A percentile compares a stretch with the other conserved stretches of the same genome.
phyloP scores from a whole-genome alignment of 164 flowering plant species.

The Umbellularia californica region DNA sequence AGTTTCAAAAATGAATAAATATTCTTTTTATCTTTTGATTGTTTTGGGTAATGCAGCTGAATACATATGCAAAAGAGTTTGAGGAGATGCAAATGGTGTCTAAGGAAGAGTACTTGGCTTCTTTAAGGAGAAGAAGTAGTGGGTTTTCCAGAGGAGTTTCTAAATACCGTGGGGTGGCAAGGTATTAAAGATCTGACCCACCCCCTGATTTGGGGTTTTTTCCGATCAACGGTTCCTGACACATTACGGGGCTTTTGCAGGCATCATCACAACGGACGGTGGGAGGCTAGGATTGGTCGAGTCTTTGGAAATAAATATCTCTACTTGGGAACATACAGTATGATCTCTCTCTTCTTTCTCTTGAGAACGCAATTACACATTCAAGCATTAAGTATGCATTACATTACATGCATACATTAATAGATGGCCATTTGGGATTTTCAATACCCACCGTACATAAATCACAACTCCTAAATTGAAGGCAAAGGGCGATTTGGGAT shows the following conservation, averaged over 20 bases:
- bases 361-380: background rate
- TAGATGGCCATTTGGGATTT: too few species aligned
- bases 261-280: conserved; percentile 57
- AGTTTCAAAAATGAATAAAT: background rate
- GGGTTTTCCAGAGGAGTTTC: conserved; percentile 97
- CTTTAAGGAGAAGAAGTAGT: conserved; percentile 65
- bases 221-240: conserved; percentile 8
- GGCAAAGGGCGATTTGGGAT: too few species aligned
- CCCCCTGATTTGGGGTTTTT: conserved; percentile 10
- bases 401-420: background rate
- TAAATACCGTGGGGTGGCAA: conserved; percentile 93
- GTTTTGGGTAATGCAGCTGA: conserved; percentile 39
- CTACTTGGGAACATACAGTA: conserved; percentile 48
- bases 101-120: conserved; percentile 76
- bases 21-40: background rate
- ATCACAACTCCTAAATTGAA: too few species aligned
- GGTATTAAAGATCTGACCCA: conserved; percentile 31
- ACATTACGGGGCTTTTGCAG: conserved; percentile 23
- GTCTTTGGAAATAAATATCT: conserved; percentile 50
- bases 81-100: conserved; percentile 62
- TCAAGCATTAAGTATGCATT: background rate
- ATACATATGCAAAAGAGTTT: conserved; percentile 49
- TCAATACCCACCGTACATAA: too few species aligned
- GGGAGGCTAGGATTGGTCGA: conserved; percentile 59
- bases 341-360: background rate